These are phyloP conservation scores for Alternaria brassicicola DNA, from an alignment of 2,329 filamentous ascomycete genomes.

Conservation along the genomic window DNA sequence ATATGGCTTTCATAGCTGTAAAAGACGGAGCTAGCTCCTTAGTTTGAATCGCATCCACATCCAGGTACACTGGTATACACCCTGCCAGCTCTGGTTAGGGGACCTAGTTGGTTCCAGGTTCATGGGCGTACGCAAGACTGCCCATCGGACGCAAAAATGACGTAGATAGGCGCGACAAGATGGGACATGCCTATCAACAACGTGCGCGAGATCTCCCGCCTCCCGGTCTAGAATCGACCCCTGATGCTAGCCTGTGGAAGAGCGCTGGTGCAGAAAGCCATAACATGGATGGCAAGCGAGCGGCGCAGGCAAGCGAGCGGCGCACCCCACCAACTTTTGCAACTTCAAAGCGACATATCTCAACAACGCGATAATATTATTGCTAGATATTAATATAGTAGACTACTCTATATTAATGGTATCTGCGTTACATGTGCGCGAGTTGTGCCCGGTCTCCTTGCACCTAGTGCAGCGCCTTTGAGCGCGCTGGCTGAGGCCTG, in stretches of 20 bases:
- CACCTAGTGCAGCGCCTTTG: too few relatives aligned
- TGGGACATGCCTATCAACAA: neutral
- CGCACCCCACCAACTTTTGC: too few relatives aligned
- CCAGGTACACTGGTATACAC: neutral
- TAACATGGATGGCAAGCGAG: too few relatives aligned
- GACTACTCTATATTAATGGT: too few relatives aligned
- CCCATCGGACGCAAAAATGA: neutral
- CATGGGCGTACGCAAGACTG: neutral
- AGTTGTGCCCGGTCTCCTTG: too few relatives aligned
- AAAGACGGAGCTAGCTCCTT: neutral
- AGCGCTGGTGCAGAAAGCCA: neutral
- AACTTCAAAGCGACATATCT: too few relatives aligned
- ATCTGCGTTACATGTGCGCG: too few relatives aligned
- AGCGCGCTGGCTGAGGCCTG: too few relatives aligned
- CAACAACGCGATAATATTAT: too few relatives aligned
- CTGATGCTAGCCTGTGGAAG: neutral
- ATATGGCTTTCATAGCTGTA: neutral
- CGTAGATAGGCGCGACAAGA: neutral
- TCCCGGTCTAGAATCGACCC: neutral
- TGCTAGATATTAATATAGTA: too few relatives aligned
- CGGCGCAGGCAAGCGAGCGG: too few relatives aligned
- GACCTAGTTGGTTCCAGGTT: slow-evolving; percentile 1
- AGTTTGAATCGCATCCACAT: neutral
- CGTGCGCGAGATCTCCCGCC: neutral
- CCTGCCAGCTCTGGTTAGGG: neutral